Evolutionary conservation across 1,284 basidiomycete genomes (phyloP), one percentile per base, ranked within the genome.

Genomic region (Abortiporus biennis): DNA sequence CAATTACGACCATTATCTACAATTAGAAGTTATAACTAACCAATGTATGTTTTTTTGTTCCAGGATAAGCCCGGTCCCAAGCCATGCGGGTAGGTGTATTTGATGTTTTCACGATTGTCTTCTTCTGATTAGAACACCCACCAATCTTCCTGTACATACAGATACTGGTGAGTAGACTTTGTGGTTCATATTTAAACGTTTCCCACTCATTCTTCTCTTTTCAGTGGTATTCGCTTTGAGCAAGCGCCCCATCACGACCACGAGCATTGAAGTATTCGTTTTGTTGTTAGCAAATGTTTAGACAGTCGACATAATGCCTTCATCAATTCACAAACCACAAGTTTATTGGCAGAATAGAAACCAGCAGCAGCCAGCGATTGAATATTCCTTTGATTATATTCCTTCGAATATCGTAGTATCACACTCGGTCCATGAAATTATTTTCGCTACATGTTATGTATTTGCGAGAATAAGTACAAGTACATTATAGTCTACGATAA

Each of bases 151-250:
- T 47, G 23, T 41, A 32, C 50, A 40, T 40, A 32, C 60, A 89
- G 85, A 56, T 94, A 94, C 66, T 94, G 91, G 91, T 92, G 59
- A 55, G 86, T 40, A 22, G 27, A 32, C 2, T 36, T 17, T 23
- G 45, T 48, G 42, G 55, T n/a, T 33, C 30, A 20, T n/a, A 51
- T 42, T 45, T 47, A 47, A 43, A 45, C 36, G 38, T 48, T 36
- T 33, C 12, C 22, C 50, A 38, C 33, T 49, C 47, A 16, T 29
- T 20, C 13, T 33, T 16, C 39, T 27, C 23, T 46, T 27, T 42
- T 29, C 55, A 94, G 92, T 57, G 92, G 92, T 32, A 71, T 93
- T 44, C 85, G 84, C 42, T 95, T 86, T 60, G 76, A 85, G 61
- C 78, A 81, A 57, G 77, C 69, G 13, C 67, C 64, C 25, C 74